Base-by-base conservation (phyloP, 352 stramenopile species). In the Bremia lactucae region DNA sequence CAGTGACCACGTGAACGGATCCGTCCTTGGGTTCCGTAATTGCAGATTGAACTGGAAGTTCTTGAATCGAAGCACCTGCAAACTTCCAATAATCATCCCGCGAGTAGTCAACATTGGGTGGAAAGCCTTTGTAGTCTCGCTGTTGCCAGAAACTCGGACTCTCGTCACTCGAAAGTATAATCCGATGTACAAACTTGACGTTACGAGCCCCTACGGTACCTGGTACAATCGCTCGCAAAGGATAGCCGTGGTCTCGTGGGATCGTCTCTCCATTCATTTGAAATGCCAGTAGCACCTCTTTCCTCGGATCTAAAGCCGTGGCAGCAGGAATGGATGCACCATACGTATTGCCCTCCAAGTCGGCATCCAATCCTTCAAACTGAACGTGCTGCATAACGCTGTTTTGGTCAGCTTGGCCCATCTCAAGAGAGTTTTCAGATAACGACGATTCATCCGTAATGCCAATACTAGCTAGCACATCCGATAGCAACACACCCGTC, bases 271-370 rank as follows among this genome's bases (percentile, higher is more conserved):
- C 96, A 58, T 99, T 99, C 95, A 99, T 98, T 76, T 98, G 92
- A 47, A 98, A 99, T 3, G 94, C 94, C n/a, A 99, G 55, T 38
- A 99, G 65, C 6, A 97, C 90, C 48, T 99, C 96, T 19, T 96
- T 96, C 36, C 89, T 83, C 10, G 85, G 83, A 59, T 94, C 84
- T 4, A 97, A 51, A 2, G 94, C 96, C 28, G 97, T 99, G 18
- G 83, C 68, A 34, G 97, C 78, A 7, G 86, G 94, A 42, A 97
- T 97, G 18, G 71, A 95, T 2, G 84, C 84, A 4, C 86, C 83
- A 43, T 95, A 95, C 26, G 55, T 49, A 6, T 87, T 80, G n/a
- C 77, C 81, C 29, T 90, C 77, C n/a, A 84, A 85, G 52, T 94
- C 72, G 7, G 51, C 44, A 39, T 90, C 79, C 0, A 91, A 46